Evolutionary conservation across 2,329 filamentous ascomycete species (phyloP).

Genomic region (Berkeleyomyces rouxiae): DNA sequence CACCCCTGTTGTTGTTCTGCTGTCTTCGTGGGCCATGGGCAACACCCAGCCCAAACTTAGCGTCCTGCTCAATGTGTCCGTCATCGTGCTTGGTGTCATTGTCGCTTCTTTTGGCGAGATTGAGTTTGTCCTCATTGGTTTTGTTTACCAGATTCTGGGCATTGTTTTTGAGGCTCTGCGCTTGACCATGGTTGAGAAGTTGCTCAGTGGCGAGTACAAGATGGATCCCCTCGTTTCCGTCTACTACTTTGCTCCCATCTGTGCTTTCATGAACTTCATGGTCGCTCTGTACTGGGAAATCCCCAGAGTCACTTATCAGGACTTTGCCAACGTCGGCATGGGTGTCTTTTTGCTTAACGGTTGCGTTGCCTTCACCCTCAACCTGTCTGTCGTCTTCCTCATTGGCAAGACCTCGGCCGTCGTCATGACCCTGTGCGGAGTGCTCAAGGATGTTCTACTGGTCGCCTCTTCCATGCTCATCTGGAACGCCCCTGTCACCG

Average conservation of each 20-base stretch:
- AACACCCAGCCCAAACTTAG: slow-evolving; percentile 70
- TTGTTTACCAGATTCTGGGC: slow-evolving; percentile 63
- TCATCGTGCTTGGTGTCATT: slow-evolving; percentile 87
- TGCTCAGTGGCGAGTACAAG: slow-evolving; percentile 74
- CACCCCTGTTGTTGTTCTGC: slow-evolving; percentile 79
- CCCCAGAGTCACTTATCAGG: slow-evolving; percentile 48
- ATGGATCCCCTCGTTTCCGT: slow-evolving; percentile 81
- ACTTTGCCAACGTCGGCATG: slow-evolving; percentile 58
- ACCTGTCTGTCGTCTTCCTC: slow-evolving; percentile 73
- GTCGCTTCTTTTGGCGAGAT: slow-evolving; percentile 94
- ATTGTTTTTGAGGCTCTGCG: slow-evolving; percentile 70
- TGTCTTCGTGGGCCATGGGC: slow-evolving; percentile 77
- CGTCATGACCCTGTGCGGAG: slow-evolving; percentile 71
- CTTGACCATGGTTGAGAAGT: slow-evolving; percentile 68
- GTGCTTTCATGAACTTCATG: slow-evolving; percentile 63
- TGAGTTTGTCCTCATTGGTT: slow-evolving; percentile 68
- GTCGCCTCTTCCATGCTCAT: slow-evolving; percentile 66
- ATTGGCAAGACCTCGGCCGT: slow-evolving; percentile 80
- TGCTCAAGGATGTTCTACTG: slow-evolving; percentile 75
- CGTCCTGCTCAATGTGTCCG: slow-evolving; percentile 80
- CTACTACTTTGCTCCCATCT: slow-evolving; percentile 79
- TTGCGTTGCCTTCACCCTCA: slow-evolving; percentile 61
- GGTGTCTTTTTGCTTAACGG: slow-evolving; percentile 61
- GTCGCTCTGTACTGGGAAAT: slow-evolving; percentile 61
- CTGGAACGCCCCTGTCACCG: slow-evolving; percentile 59